Evolutionary conservation across 2,329 filamentous ascomycete genomes (phyloP).

Genomic region (Fusarium incarnatum): DNA sequence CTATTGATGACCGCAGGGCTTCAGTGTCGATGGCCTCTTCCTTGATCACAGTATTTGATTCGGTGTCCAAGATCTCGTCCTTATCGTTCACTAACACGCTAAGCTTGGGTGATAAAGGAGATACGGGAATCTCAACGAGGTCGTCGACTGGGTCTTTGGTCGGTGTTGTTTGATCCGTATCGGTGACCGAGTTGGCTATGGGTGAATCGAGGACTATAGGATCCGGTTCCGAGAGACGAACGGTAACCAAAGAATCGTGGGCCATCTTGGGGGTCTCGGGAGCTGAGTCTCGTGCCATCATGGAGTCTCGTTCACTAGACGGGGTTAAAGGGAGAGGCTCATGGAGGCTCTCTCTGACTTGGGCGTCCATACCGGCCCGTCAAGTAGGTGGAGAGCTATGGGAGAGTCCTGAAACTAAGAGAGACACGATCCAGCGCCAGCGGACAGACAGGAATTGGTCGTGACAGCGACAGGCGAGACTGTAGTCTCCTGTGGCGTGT

Average conservation of each 20-base stretch:
- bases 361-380: constrained; percentile 48
- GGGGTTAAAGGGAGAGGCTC: constrained; percentile 44
- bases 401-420: constrained; percentile 40
- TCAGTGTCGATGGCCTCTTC: constrained; percentile 26
- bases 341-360: constrained; percentile 44
- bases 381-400: constrained; percentile 28
- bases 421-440: constrained; percentile 45
- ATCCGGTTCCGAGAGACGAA: constrained; percentile 75
- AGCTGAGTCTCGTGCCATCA: constrained; percentile 43
- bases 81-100: constrained; percentile 9
- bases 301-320: constrained; percentile 38
- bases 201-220: constrained; percentile 58
- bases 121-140: constrained; percentile 1
- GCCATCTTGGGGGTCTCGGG: constrained; percentile 54
- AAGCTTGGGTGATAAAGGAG: constrained; percentile 15
- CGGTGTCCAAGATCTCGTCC: constrained; percentile 26
- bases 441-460: constrained; percentile 34
- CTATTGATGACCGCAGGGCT: constrained; percentile 42
- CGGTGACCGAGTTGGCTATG: constrained; percentile 24
- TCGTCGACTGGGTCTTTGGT: constrained; percentile 39
- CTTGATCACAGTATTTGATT: constrained; percentile 25
- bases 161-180: constrained; percentile 43
- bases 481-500: constrained; percentile 31
- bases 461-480: constrained; percentile 30
- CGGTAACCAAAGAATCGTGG: constrained; percentile 82